Percentiles rank a stretch among this genome's conserved stretches.
Evolutionary conservation across 441 rosid genomes (phyloP).

Genomic region (Theobroma grandiflorum): DNA sequence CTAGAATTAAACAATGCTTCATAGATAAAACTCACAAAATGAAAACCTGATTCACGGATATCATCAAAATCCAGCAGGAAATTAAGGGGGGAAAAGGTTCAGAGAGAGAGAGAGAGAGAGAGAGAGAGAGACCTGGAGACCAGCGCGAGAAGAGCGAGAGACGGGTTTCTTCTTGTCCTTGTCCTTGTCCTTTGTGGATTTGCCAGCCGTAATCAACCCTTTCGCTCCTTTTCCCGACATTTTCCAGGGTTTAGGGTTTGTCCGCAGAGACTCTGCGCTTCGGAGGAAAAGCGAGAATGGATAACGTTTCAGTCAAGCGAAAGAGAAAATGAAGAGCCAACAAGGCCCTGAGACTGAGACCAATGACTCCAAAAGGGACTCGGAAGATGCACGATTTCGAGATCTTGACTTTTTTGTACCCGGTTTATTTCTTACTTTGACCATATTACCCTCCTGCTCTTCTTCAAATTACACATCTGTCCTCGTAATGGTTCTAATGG

Average conservation of each 20-base stretch:
- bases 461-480: neutral
- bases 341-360: neutral
- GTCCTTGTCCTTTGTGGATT: constrained; percentile 56
- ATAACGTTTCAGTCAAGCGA: neutral
- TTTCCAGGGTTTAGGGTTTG: constrained; percentile 40
- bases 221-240: constrained; percentile 99
- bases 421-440: neutral
- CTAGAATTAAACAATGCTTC: neutral
- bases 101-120: neutral
- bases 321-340: neutral
- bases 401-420: neutral
- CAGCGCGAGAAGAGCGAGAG: constrained; percentile 95
- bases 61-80: neutral
- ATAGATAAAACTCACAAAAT: neutral
- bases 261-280: neutral
- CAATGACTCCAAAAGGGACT: neutral
- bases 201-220: constrained; percentile 75
- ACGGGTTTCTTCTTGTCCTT: constrained; percentile 91
- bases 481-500: too few species aligned
- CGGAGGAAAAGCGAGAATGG: constrained; percentile 4
- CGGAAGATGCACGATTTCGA: neutral
- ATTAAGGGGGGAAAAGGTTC: neutral
- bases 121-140: constrained; percentile 68
- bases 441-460: neutral
- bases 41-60: neutral